Percentiles rank a stretch among this genome's conserved stretches.
phyloP scores from a whole-genome alignment of 495 filamentous ascomycete species.

The Pseudoneurospora amorphoporcata region DNA sequence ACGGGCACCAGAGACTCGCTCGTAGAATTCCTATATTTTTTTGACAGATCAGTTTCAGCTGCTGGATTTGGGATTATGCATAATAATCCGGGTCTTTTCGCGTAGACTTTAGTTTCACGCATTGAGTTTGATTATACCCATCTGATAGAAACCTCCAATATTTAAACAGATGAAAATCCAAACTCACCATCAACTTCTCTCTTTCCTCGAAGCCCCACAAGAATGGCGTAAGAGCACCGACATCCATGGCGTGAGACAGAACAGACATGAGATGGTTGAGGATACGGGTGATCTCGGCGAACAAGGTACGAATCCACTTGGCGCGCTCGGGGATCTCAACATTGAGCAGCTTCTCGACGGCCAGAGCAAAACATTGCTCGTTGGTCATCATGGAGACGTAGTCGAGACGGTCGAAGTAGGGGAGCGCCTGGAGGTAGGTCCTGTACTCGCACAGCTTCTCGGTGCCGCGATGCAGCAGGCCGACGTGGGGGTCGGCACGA shows the following conservation, averaged over 20 bases:
- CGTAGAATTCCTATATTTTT: slow-evolving; percentile 83
- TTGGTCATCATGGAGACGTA: slow-evolving; percentile 99
- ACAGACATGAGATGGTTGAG: slow-evolving; percentile 98
- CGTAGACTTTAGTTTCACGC: not conserved
- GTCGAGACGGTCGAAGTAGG: slow-evolving; percentile 97
- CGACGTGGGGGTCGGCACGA: slow-evolving; percentile 92
- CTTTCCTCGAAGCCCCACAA: slow-evolving; percentile 99
- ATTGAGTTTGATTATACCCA: not conserved
- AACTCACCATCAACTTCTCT: slow-evolving; percentile 93
- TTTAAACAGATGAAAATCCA: not conserved
- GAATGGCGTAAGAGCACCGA: slow-evolving; percentile 96
- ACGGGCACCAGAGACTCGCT: slow-evolving; percentile 95
- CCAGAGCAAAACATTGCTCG: slow-evolving; percentile 93
- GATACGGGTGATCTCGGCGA: slow-evolving; percentile 90
- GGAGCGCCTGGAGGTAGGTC: slow-evolving; percentile 95
- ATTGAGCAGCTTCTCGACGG: slow-evolving; percentile 96
- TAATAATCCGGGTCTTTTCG: not conserved
- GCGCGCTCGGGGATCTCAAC: slow-evolving; percentile 91
- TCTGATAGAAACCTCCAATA: not conserved
- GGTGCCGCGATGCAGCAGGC: slow-evolving; percentile 89
- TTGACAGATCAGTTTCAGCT: not conserved
- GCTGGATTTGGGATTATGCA: not conserved
- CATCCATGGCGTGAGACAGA: slow-evolving; percentile 98
- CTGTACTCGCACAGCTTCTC: slow-evolving; percentile 99
- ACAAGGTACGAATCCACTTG: slow-evolving; percentile 94